Base-by-base conservation (phyloP, 2,329 filamentous ascomycete genomes). In the Verticillium isaacii region DNA sequence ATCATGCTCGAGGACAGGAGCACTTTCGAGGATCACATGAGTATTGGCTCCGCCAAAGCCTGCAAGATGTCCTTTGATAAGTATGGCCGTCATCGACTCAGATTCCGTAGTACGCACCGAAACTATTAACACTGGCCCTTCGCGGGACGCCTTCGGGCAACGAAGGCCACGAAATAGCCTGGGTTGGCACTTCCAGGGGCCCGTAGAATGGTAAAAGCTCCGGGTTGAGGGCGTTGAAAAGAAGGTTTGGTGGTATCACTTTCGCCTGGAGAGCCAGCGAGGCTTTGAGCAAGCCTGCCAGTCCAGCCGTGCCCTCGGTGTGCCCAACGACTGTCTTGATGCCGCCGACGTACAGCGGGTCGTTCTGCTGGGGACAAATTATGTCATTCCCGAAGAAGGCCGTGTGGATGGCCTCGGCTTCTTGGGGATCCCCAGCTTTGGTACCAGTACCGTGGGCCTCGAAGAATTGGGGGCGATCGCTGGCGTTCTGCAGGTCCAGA, bases 11-110 rank as follows among this genome's bases (percentile, higher is more conserved):
- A 8, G 17, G 5, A 45, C n/a, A 15, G 60, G n/a, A n/a, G 59
- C 64, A 12, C 59, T 41, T 17, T 64, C 63, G 57, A 82, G 63
- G 15, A 81, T 75, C 3, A 71, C 69, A 62, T 82, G 79, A 0
- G 74, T 75, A 62, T 80, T 81, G 17, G 75, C 75, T 45, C 79
- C 80, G 17, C 79, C 78, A 29, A 77, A 80, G 2, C 79, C 79
- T 41, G 14, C 61, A 80, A 80, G 6, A 73, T 76, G 59, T 65
- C 34, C 9, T 14, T 29, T 5, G 14, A 14, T 36, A 14, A 36
- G 34, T 14, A 11, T 36, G 3, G 14, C 1, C 9, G 34, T 11
- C 34, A 11, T 36, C 14, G 34, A 11, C 2, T 14, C 2, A 14
- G 1, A 14, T 11, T 36, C 7, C 34, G 14, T 4, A 3, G 5